These are phyloP conservation scores for Meyerozyma guilliermondii DNA, from an alignment of 1,139 yeast species.

Conservation along the genomic window DNA sequence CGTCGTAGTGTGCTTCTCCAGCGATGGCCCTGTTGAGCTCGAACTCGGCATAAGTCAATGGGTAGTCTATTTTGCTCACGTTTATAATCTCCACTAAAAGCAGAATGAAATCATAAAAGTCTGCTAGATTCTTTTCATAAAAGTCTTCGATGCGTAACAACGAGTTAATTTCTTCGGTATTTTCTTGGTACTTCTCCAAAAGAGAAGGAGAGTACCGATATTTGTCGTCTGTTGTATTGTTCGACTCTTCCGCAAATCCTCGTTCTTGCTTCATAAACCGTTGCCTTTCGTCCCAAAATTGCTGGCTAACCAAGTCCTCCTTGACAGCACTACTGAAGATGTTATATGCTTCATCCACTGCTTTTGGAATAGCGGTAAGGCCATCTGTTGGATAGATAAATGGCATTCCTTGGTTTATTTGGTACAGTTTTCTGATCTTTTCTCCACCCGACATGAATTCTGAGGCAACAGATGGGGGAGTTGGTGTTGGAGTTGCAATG, in stretches of 20 bases:
- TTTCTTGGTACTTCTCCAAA: slow-evolving; percentile 24
- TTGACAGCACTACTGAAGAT: slow-evolving; percentile 59
- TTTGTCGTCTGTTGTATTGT: slow-evolving; percentile 5
- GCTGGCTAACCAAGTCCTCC: slow-evolving; percentile 60
- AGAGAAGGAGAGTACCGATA: slow-evolving; percentile 10
- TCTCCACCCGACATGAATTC: slow-evolving; percentile 54
- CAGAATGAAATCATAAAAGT: slow-evolving; percentile 56
- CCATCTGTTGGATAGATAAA: slow-evolving; percentile 59
- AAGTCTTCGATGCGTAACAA: slow-evolving; percentile 57
- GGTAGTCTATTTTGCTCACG: slow-evolving; percentile 36
- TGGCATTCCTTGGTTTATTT: slow-evolving; percentile 77
- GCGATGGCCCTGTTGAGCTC: slow-evolving; percentile 22
- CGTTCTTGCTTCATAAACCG: slow-evolving; percentile 72
- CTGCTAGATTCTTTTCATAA: slow-evolving; percentile 48
- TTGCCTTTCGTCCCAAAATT: slow-evolving; percentile 68
- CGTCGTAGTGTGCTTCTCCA: background rate
- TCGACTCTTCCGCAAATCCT: slow-evolving; percentile 42
- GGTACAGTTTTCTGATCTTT: slow-evolving; percentile 67
- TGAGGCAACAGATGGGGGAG: slow-evolving; percentile 70
- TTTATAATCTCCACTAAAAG: slow-evolving; percentile 62
- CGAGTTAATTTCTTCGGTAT: slow-evolving; percentile 32
- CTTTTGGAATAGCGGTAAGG: slow-evolving; percentile 48
- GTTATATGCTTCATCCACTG: slow-evolving; percentile 68
- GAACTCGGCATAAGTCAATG: slow-evolving; percentile 32
- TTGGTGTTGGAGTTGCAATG: slow-evolving; percentile 85